These are phyloP conservation scores for Penicillium desertorum DNA, from an alignment of 495 filamentous ascomycete genomes.

Conservation along the genomic window DNA sequence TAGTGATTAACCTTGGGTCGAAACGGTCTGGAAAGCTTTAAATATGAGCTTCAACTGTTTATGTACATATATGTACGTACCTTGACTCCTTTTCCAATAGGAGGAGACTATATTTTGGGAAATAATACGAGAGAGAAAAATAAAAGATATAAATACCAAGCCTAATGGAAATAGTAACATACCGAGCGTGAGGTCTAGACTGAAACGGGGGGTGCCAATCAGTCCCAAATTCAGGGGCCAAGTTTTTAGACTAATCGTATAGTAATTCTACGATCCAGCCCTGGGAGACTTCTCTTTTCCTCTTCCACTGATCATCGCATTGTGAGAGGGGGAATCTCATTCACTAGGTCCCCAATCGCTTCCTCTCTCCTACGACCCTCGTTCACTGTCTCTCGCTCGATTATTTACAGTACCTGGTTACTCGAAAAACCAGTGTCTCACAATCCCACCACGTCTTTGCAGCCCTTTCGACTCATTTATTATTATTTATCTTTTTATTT, in stretches of 20 bases:
- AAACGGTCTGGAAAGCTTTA: not conserved
- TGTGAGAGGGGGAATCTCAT: conserved; percentile 8
- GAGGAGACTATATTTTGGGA: not conserved
- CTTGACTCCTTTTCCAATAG: not conserved
- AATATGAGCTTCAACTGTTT: not conserved
- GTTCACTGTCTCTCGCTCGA: conserved; percentile 1
- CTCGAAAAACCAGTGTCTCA: conserved; percentile 14
- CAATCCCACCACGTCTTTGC: not conserved
- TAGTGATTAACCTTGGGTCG: conserved; percentile 1
- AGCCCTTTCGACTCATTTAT: conserved; percentile 10
- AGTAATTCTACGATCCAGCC: conserved; percentile 1
- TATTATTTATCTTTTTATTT: not conserved
- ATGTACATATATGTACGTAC: not conserved
- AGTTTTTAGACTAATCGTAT: conserved; percentile 6
- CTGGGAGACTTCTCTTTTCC: conserved; percentile 14
- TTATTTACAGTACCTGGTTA: not conserved
- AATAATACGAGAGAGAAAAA: too few species aligned
- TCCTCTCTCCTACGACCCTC: conserved; percentile 6
- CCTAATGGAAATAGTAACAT: conserved; percentile 9
- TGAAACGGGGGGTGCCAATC: conserved; percentile 13
- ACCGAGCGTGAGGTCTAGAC: conserved; percentile 9
- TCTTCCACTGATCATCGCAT: conserved; percentile 4
- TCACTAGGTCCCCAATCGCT: conserved; percentile 10
- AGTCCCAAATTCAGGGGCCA: conserved; percentile 17
- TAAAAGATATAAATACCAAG: conserved; percentile 8